phyloP scores from a whole-genome alignment of 495 filamentous ascomycete species.

The Tuber brumale region DNA sequence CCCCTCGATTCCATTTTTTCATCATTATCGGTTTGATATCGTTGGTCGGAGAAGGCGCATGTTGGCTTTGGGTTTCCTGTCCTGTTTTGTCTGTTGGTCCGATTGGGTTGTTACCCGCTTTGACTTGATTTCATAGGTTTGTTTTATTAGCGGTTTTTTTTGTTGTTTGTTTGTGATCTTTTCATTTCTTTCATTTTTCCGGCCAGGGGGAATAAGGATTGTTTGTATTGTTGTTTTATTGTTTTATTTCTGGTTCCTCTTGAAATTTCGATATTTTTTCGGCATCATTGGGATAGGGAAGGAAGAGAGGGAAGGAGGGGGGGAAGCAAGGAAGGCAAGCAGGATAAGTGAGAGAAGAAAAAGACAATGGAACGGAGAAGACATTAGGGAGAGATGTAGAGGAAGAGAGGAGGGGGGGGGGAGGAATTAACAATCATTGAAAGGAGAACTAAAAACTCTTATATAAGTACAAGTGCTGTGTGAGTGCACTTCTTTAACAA shows the following conservation, averaged over 20 bases:
- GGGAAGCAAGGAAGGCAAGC: background rate
- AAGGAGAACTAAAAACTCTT: background rate
- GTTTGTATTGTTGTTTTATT: background rate
- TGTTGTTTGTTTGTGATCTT: background rate
- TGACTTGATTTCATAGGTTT: constrained; percentile 17
- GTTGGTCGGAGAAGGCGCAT: constrained; percentile 12
- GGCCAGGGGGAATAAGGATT: background rate
- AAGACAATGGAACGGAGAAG: background rate
- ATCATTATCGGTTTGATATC: constrained; percentile 7
- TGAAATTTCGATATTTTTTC: background rate
- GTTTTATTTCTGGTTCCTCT: background rate
- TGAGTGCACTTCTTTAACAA: background rate
- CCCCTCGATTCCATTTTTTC: constrained; percentile 1
- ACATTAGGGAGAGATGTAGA: background rate
- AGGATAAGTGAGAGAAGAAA: background rate
- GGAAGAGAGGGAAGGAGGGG: background rate
- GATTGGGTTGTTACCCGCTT: background rate
- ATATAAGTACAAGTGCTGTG: background rate
- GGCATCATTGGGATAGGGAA: background rate
- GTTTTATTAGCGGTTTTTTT: constrained; percentile 16
- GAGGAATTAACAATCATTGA: background rate
- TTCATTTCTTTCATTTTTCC: background rate
- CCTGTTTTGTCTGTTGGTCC: constrained; percentile 13
- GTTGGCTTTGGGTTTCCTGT: constrained; percentile 20
- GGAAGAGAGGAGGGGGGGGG: background rate